Conservation (phyloP, 495 filamentous ascomycete genomes). For the Lophiotrema nucula region DNA sequence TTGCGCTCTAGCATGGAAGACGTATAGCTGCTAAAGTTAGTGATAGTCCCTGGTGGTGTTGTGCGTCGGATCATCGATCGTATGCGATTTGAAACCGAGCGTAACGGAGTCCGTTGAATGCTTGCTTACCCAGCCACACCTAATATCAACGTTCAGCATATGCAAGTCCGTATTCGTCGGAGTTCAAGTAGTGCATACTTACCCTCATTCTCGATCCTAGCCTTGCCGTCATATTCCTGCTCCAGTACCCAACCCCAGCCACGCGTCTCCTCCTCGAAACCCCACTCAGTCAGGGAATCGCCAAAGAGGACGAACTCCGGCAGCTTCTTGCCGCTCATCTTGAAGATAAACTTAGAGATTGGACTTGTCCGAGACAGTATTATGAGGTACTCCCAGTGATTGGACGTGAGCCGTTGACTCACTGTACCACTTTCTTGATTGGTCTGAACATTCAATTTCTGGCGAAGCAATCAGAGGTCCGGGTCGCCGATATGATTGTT, state of each 20-base stretch:
- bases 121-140: slow-evolving; percentile 34
- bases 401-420: too few relatives aligned
- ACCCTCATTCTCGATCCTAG: slow-evolving; percentile 31
- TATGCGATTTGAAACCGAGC: too few relatives aligned
- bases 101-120: too few relatives aligned
- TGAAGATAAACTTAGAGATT: neutral
- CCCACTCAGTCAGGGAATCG: slow-evolving; percentile 34
- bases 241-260: slow-evolving; percentile 30
- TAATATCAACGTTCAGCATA: slow-evolving; percentile 13
- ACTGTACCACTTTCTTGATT: too few relatives aligned
- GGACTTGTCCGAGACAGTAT: too few relatives aligned
- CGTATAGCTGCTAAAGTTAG: slow-evolving; percentile 19
- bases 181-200: slow-evolving; percentile 1
- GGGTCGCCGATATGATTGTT: too few relatives aligned
- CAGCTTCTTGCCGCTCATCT: slow-evolving; percentile 5
- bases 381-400: too few relatives aligned
- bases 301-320: slow-evolving; percentile 35
- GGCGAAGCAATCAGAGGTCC: too few relatives aligned
- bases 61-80: too few relatives aligned
- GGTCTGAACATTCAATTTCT: too few relatives aligned
- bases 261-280: slow-evolving; percentile 24
- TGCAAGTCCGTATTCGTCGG: neutral
- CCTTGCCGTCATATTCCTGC: slow-evolving; percentile 30
- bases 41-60: too few relatives aligned
- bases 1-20: slow-evolving; percentile 20